Evolutionary conservation across 441 rosid genomes (phyloP).

Genomic region (Brassica hybrid): DNA sequence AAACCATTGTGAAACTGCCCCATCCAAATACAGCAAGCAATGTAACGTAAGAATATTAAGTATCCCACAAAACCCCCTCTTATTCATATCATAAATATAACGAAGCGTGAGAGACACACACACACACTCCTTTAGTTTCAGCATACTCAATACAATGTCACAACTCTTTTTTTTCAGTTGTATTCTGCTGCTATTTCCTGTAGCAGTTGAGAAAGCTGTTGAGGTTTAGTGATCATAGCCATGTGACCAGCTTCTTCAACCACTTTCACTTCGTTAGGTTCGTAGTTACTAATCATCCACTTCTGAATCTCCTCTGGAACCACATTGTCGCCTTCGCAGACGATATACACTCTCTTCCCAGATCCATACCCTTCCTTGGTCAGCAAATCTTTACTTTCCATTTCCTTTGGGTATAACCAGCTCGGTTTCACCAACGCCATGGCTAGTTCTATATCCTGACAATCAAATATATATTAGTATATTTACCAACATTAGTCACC

Average conservation of each 20-base stretch:
- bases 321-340: conserved; percentile 47
- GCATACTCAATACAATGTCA: too few species aligned
- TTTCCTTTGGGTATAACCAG: conserved; percentile 46
- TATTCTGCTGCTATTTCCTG: conserved; percentile 33
- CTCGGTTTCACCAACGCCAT: conserved; percentile 53
- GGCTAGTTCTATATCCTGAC: conserved; percentile 62
- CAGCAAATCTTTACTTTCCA: conserved; percentile 37
- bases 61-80: too few species aligned
- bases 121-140: too few species aligned
- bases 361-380: conserved; percentile 51
- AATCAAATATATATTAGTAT: conserved; percentile 26
- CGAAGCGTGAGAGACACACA: too few species aligned
- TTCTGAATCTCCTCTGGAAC: conserved; percentile 49
- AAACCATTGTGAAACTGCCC: conserved; percentile 35
- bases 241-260: conserved; percentile 50
- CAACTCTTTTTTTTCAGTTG: background rate
- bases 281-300: conserved; percentile 46
- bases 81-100: too few species aligned
- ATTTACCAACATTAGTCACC: conserved; percentile 41
- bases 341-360: conserved; percentile 42
- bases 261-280: conserved; percentile 41
- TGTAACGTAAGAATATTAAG: background rate
- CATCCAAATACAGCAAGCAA: conserved; percentile 35
- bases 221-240: conserved; percentile 49
- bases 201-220: conserved; percentile 41